Percentiles rank a stretch among this genome's conserved stretches.
These are phyloP conservation scores for Rhizophagus sp. DNA, from an alignment of 192 early-diverging fungal species.

Conservation along the genomic window DNA sequence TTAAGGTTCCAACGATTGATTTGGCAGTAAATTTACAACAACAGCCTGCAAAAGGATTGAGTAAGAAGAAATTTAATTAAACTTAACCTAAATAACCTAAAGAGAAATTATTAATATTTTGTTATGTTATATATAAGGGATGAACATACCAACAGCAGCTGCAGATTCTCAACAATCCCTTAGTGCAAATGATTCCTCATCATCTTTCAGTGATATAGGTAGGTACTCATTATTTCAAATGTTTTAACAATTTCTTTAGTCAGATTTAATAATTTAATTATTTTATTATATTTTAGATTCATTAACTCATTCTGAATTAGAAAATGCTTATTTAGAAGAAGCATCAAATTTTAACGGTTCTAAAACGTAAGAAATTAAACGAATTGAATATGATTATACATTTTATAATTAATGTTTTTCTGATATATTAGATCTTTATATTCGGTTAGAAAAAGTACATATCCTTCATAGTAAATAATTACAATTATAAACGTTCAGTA, in stretches of 20 bases:
- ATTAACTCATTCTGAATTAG: conserved; percentile 56
- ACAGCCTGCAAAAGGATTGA: background rate
- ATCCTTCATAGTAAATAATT: conserved; percentile 28
- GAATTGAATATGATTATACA: background rate
- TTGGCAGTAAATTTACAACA: too few species aligned
- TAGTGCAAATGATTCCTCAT: conserved; percentile 2
- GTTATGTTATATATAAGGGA: background rate
- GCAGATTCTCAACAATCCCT: background rate
- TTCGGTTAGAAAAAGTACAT: conserved; percentile 17
- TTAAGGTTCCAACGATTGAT: background rate
- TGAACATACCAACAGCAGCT: background rate
- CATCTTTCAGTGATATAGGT: conserved; percentile 24
- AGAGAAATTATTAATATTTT: too few species aligned
- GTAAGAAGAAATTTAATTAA: too few species aligned
- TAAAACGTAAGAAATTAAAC: conserved; percentile 45
- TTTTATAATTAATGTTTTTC: background rate
- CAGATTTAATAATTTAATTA: background rate
- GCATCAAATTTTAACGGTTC: conserved; percentile 52
- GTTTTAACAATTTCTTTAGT: background rate
- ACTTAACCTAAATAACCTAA: too few species aligned
- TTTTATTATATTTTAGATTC: conserved; percentile 43
- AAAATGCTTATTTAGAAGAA: conserved; percentile 47
- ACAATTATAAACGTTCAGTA: background rate
- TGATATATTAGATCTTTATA: background rate
- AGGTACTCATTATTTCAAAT: background rate